Percentiles rank a stretch among this genome's conserved stretches.
Evolutionary conservation across 1,284 basidiomycete genomes (phyloP).

Genomic region (Porogramme epimiltina): DNA sequence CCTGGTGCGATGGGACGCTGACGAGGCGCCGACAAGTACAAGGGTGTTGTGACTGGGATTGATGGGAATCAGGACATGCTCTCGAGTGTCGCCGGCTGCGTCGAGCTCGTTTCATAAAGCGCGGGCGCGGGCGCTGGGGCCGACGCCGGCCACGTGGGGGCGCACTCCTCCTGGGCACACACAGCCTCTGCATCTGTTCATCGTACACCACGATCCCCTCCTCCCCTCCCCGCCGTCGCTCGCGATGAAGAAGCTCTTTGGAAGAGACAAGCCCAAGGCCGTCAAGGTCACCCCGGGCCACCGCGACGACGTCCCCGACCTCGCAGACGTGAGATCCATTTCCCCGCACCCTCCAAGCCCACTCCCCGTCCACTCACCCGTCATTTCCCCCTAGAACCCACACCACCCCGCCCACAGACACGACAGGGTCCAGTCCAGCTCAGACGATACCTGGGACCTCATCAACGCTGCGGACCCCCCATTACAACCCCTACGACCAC

Average conservation of each 20-base stretch:
- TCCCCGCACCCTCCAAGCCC: slow-evolving; percentile 19
- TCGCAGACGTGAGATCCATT: slow-evolving; percentile 32
- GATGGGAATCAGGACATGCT: no score
- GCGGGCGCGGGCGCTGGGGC: slow-evolving; percentile 12
- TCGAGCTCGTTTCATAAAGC: slow-evolving; percentile 14
- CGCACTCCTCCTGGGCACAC: slow-evolving; percentile 18
- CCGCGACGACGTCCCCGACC: slow-evolving; percentile 28
- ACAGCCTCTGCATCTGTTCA: slow-evolving; percentile 22
- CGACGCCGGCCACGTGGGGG: slow-evolving; percentile 24
- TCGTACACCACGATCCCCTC: slow-evolving; percentile 15
- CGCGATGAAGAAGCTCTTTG: slow-evolving; percentile 53
- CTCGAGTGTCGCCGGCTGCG: no score
- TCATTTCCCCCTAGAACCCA: slow-evolving; percentile 13
- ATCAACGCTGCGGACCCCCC: slow-evolving; percentile 32
- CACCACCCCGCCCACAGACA: slow-evolving; percentile 23
- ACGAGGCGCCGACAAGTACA: no score
- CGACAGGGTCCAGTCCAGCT: slow-evolving; percentile 27
- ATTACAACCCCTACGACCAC: slow-evolving; percentile 27
- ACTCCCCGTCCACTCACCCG: slow-evolving; percentile 8
- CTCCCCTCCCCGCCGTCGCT: slow-evolving; percentile 10
- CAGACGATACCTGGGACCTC: slow-evolving; percentile 55
- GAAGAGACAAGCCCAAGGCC: slow-evolving; percentile 47
- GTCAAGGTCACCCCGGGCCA: slow-evolving; percentile 33
- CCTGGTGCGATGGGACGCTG: no score
- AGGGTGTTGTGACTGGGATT: no score